Evolutionary conservation across 164 flowering plant species (phyloP).

Genomic region (Berberis vulgaris): DNA sequence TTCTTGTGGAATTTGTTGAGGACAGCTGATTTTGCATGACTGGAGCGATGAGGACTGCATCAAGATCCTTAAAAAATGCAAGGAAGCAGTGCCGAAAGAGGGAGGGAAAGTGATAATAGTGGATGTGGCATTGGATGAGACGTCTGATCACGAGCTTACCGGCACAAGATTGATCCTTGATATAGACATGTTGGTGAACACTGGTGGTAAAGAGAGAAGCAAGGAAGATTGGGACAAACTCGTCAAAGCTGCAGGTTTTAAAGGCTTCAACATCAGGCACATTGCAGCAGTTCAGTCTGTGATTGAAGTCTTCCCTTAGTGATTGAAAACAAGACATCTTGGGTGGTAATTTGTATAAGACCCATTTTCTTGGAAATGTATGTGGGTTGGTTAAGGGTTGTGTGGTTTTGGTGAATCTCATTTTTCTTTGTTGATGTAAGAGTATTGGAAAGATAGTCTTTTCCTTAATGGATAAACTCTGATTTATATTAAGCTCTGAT

Average conservation of each 20-base stretch:
- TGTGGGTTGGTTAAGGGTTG: too few relatives aligned
- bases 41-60: conserved; percentile 14
- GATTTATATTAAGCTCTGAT: too few relatives aligned
- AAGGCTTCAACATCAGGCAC: conserved; percentile 6
- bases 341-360: too few relatives aligned
- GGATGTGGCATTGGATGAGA: conserved; percentile 9
- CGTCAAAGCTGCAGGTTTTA: conserved; percentile 6
- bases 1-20: neutral
- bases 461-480: too few relatives aligned
- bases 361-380: too few relatives aligned
- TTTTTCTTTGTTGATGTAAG: too few relatives aligned
- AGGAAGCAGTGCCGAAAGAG: conserved; percentile 8
- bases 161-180: conserved; percentile 7
- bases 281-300: conserved; percentile 12
- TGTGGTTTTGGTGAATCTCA: too few relatives aligned
- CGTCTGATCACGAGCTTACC: conserved; percentile 5
- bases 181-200: conserved; percentile 13
- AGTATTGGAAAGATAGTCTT: too few relatives aligned
- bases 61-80: conserved; percentile 8
- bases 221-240: conserved; percentile 10
- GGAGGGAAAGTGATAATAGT: conserved; percentile 13
- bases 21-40: conserved; percentile 12
- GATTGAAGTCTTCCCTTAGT: conserved; percentile 10
- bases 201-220: conserved; percentile 12
- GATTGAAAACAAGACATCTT: too few relatives aligned